A percentile compares a stretch with the other conserved stretches of the same genome.
Evolutionary conservation across 768 basidiomycete genomes (phyloP).

Genomic region (Omphalotus guepiniiformis): DNA sequence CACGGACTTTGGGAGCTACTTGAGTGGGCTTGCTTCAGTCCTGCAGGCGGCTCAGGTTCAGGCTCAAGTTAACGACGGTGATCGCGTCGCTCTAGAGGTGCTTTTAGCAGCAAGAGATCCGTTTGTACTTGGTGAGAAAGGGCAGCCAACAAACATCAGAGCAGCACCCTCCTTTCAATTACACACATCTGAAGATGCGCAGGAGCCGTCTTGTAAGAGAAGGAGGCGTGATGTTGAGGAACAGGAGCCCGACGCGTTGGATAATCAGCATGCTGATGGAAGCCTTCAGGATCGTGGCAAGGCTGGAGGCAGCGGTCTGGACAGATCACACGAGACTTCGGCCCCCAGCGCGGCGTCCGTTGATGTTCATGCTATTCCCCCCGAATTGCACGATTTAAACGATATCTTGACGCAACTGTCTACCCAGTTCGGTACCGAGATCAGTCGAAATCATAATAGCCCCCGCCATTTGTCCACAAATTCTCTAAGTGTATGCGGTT

Average conservation of each 20-base stretch:
- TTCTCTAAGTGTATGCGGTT: no score
- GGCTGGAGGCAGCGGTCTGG: background rate
- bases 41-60: constrained; percentile 74
- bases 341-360: constrained; percentile 30
- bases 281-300: constrained; percentile 18
- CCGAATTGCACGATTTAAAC: constrained; percentile 67
- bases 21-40: constrained; percentile 71
- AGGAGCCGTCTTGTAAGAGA: constrained; percentile 26
- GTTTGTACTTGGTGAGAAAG: constrained; percentile 41
- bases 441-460: constrained; percentile 23
- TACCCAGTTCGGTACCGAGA: constrained; percentile 60
- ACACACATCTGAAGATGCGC: constrained; percentile 48
- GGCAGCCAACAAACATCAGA: constrained; percentile 51
- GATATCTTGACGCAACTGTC: constrained; percentile 76
- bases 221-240: constrained; percentile 32
- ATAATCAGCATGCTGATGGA: background rate
- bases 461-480: constrained; percentile 1
- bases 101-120: constrained; percentile 39
- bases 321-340: background rate
- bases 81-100: constrained; percentile 32
- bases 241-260: constrained; percentile 19
- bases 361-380: constrained; percentile 41
- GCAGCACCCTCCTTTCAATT: constrained; percentile 77
- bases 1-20: constrained; percentile 46
- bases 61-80: constrained; percentile 17